Conservation (phyloP, 495 filamentous ascomycete species). For the Terfezia claveryi region DNA sequence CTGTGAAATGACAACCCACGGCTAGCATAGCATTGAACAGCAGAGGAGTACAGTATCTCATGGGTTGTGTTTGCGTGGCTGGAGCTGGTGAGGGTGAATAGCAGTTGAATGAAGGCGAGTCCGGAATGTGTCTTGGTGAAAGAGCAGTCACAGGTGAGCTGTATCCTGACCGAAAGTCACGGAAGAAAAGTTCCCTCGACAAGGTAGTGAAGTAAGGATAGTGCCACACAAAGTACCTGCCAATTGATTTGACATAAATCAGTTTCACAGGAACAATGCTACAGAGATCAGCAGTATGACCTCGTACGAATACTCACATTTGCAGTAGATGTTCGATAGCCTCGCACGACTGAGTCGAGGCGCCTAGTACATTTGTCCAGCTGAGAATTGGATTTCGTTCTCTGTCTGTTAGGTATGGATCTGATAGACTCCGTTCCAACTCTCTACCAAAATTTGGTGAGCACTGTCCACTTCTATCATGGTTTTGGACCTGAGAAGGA, state of each 20-base stretch:
- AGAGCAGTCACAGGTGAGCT: not conserved
- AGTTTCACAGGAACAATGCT: no score
- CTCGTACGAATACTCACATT: slow-evolving; percentile 26
- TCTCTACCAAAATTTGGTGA: not conserved
- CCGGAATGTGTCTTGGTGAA: not conserved
- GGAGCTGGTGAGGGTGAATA: slow-evolving; percentile 10
- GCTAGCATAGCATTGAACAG: slow-evolving; percentile 94
- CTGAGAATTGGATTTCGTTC: slow-evolving; percentile 34
- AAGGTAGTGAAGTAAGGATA: slow-evolving; percentile 91
- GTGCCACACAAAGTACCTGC: slow-evolving; percentile 78
- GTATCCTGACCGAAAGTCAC: slow-evolving; percentile 52
- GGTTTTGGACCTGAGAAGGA: slow-evolving; percentile 20
- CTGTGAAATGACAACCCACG: slow-evolving; percentile 90
- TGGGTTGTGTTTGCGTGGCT: not conserved
- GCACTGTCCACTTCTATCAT: not conserved
- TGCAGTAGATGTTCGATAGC: slow-evolving; percentile 63
- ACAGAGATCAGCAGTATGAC: no score
- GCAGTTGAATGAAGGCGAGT: slow-evolving; percentile 22
- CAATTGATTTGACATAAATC: not conserved
- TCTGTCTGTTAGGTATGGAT: not conserved
- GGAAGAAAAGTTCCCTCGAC: slow-evolving; percentile 71
- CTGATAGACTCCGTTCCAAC: not conserved
- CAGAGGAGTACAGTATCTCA: slow-evolving; percentile 58
- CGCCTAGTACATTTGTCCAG: slow-evolving; percentile 49
- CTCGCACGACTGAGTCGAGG: not conserved